Conservation (phyloP, 164 flowering plant genomes). For the Macadamia tetraphylla region DNA sequence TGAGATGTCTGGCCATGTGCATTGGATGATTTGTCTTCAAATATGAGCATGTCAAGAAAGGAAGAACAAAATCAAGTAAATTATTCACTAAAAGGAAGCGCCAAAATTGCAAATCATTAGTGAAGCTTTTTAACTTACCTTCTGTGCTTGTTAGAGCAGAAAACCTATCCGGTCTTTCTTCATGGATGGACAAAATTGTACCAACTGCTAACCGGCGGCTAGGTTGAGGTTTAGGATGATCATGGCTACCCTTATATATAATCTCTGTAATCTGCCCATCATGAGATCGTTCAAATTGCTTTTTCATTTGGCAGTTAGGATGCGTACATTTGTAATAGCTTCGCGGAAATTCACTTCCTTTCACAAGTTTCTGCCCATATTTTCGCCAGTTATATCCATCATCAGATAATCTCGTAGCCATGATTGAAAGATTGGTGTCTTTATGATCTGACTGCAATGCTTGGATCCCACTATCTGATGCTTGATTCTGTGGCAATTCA, state of each 20-base stretch:
- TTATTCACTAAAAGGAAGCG: background rate
- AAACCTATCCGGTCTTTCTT: conserved; percentile 16
- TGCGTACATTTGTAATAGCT: conserved; percentile 74
- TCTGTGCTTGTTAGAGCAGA: conserved; percentile 17
- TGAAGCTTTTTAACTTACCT: conserved; percentile 31
- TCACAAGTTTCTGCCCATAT: conserved; percentile 74
- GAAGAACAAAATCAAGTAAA: conserved; percentile 4
- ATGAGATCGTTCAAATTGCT: conserved; percentile 58
- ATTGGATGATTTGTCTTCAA: conserved; percentile 29
- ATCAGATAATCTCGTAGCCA: conserved; percentile 42
- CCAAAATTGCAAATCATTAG: conserved; percentile 1
- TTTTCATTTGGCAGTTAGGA: conserved; percentile 59
- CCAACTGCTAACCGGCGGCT: conserved; percentile 30
- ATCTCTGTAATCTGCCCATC: conserved; percentile 54
- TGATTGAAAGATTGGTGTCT: conserved; percentile 22
- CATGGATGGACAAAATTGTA: conserved; percentile 23
- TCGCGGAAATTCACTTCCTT: conserved; percentile 59
- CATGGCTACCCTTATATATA: conserved; percentile 60
- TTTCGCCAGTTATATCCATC: conserved; percentile 83
- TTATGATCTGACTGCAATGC: conserved; percentile 30
- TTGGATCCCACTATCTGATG: conserved; percentile 10
- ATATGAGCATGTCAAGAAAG: conserved; percentile 10
- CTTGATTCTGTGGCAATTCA: conserved; percentile 17
- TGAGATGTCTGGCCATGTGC: conserved; percentile 23
- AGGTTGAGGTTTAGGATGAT: conserved; percentile 53